Percentiles rank a stretch among this genome's conserved stretches.
phyloP scores from a whole-genome alignment of 495 filamentous ascomycete species.

The Astrocystis sublimbata region DNA sequence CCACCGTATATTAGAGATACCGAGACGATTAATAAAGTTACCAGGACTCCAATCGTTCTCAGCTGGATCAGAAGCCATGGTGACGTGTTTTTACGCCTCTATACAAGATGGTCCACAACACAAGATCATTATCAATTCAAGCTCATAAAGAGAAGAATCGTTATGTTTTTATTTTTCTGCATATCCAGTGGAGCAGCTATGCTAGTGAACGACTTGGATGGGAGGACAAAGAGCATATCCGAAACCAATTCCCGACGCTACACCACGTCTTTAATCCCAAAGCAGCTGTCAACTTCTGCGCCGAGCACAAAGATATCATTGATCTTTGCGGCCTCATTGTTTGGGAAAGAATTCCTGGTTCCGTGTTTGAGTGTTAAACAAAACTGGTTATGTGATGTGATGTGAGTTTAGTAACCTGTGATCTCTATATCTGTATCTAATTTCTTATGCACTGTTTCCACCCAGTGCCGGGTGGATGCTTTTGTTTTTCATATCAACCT shows the following conservation, averaged over 20 bases:
- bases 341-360: no score
- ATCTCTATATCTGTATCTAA: no score
- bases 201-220: background rate
- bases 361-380: no score
- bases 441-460: no score
- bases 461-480: no score
- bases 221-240: slow-evolving; percentile 1
- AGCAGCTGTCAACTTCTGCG: background rate
- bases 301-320: background rate
- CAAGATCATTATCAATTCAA: background rate
- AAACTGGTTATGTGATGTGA: no score
- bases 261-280: background rate
- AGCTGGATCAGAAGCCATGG: no score
- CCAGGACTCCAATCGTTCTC: no score
- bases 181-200: background rate
- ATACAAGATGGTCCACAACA: background rate
- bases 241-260: background rate
- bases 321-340: no score
- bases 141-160: background rate
- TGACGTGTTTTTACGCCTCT: background rate
- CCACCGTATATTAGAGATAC: background rate
- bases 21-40: background rate
- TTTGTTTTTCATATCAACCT: no score
- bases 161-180: background rate
- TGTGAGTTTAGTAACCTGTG: no score